Conservation (phyloP, 2,329 filamentous ascomycete genomes). For the Alternaria novae-zelandiae region DNA sequence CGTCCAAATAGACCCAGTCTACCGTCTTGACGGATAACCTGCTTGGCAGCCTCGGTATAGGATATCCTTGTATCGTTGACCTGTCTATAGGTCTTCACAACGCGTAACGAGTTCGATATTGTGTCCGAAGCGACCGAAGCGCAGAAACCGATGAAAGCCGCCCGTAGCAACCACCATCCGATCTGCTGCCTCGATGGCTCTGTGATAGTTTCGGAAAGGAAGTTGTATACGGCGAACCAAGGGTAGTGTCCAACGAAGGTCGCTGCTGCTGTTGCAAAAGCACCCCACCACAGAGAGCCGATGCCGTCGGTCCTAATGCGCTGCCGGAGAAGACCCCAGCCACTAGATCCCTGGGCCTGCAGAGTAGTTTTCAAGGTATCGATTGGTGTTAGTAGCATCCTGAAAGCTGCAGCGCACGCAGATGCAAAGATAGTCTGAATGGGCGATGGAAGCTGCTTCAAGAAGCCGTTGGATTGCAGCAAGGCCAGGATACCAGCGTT, state of each 20-base stretch:
- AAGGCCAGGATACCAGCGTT: slow-evolving; percentile 39
- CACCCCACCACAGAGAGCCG: slow-evolving; percentile 39
- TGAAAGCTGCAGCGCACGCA: slow-evolving; percentile 31
- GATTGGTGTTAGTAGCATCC: slow-evolving; percentile 38
- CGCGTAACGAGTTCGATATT: slow-evolving; percentile 36
- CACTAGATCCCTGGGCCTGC: slow-evolving; percentile 33
- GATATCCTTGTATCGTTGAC: slow-evolving; percentile 37
- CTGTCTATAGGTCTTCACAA: slow-evolving; percentile 40
- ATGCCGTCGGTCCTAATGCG: slow-evolving; percentile 34
- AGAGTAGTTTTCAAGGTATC: slow-evolving; percentile 39
- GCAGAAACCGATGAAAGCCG: slow-evolving; percentile 39
- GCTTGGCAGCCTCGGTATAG: slow-evolving; percentile 33
- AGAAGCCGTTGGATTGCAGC: slow-evolving; percentile 33
- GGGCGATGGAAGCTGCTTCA: slow-evolving; percentile 31
- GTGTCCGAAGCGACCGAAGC: slow-evolving; percentile 37
- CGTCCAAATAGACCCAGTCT: slow-evolving; percentile 32
- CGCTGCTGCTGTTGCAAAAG: slow-evolving; percentile 39
- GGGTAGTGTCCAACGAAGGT: slow-evolving; percentile 41
- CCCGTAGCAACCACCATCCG: slow-evolving; percentile 32
- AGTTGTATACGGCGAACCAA: slow-evolving; percentile 39
- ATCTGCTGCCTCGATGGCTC: slow-evolving; percentile 31
- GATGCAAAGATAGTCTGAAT: slow-evolving; percentile 39
- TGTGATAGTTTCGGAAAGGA: slow-evolving; percentile 29
- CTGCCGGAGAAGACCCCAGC: slow-evolving; percentile 27
- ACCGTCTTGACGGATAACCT: slow-evolving; percentile 34